phyloP scores from a whole-genome alignment of 1,139 yeast genomes.

The Scheffersomyces segobiensis region DNA sequence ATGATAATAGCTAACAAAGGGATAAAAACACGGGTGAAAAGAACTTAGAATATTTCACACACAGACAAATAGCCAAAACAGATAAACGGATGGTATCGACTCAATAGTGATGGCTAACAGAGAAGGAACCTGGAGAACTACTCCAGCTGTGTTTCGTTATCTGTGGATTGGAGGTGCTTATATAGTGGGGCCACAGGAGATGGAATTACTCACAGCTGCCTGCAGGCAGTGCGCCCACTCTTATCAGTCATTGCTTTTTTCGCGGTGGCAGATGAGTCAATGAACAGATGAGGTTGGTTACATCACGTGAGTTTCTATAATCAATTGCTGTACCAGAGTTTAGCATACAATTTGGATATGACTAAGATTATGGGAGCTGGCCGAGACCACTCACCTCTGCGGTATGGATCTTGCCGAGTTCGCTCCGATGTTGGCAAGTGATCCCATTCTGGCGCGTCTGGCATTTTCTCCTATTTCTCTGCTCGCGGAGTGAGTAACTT shows the following conservation, averaged over 20 bases:
- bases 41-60: neutral
- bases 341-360: no score
- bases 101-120: neutral
- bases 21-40: neutral
- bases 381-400: neutral
- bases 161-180: neutral
- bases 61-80: neutral
- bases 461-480: neutral
- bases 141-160: neutral
- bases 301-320: neutral
- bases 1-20: neutral
- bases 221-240: neutral
- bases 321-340: no score
- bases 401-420: neutral
- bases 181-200: neutral
- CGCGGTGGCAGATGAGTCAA: neutral
- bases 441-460: neutral
- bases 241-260: constrained; percentile 1
- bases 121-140: neutral
- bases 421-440: neutral
- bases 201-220: neutral
- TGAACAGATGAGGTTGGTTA: neutral
- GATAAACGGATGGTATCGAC: neutral
- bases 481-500: neutral
- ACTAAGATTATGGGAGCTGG: neutral